A percentile compares a stretch with the other conserved stretches of the same genome.
Evolutionary conservation across 345 rosid genomes (phyloP).

Genomic region (Salix dunnii): DNA sequence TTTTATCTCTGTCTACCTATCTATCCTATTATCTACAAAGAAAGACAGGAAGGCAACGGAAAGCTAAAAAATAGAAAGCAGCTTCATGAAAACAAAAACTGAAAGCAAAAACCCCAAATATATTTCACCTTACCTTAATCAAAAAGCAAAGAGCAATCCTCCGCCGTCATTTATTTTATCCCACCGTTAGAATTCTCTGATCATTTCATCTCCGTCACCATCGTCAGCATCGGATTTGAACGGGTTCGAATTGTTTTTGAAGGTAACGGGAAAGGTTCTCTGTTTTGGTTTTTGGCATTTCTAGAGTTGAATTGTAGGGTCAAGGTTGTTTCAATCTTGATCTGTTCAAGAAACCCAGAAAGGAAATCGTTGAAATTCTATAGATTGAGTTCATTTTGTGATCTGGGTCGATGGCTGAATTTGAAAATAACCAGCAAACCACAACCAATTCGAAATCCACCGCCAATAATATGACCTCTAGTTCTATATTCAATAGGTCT

Average conservation of each 20-base stretch:
- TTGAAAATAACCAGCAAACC: conserved; percentile 33
- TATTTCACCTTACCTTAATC: not conserved
- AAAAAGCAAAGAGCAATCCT: not conserved
- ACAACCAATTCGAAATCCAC: conserved; percentile 30
- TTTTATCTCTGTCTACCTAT: not conserved
- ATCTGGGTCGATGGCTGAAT: conserved; percentile 45
- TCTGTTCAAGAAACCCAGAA: not conserved
- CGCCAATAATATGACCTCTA: not conserved
- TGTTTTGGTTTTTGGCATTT: not conserved
- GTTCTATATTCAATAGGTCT: conserved; percentile 49
- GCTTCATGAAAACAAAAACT: not conserved
- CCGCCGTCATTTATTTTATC: not conserved
- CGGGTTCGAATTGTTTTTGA: not conserved
- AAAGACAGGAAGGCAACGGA: not conserved
- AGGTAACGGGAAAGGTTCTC: not conserved
- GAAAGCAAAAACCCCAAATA: not conserved
- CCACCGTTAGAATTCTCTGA: not conserved
- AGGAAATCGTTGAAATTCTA: not conserved
- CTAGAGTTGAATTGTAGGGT: not conserved
- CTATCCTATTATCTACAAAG: not conserved
- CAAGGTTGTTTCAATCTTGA: conserved; percentile 8
- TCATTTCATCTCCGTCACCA: not conserved
- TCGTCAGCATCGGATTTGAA: not conserved
- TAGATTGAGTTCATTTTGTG: conserved; percentile 9
- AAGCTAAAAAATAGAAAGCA: not conserved